Conservation (phyloP, 306 rosid genomes). For the Corylus avellana region DNA sequence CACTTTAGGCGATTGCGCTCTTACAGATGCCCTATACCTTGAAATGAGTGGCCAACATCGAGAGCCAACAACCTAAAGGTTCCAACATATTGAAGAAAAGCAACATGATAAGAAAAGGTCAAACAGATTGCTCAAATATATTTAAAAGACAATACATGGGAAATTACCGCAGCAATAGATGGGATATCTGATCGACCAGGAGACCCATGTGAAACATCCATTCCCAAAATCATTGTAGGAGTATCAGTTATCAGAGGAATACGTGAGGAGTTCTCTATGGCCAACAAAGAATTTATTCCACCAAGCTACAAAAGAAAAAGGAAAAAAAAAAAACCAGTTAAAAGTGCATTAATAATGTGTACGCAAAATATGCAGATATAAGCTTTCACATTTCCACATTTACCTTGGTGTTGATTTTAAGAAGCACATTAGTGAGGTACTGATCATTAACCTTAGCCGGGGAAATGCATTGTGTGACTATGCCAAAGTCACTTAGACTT, state of each 20-base stretch:
- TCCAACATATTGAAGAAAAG: constrained; percentile 28
- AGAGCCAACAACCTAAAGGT: constrained; percentile 84
- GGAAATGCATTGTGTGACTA: constrained; percentile 77
- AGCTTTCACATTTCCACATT: constrained; percentile 19
- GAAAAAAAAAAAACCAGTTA: constrained; percentile 14
- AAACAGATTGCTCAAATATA: constrained; percentile 22
- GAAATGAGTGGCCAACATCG: constrained; percentile 85
- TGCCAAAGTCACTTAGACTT: constrained; percentile 75
- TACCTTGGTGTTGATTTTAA: constrained; percentile 93
- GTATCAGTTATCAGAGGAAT: constrained; percentile 71
- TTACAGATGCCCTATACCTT: constrained; percentile 82
- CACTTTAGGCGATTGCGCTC: constrained; percentile 75
- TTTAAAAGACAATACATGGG: not conserved
- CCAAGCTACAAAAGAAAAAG: constrained; percentile 62
- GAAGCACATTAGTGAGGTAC: constrained; percentile 82
- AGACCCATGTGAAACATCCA: constrained; percentile 90
- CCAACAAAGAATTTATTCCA: constrained; percentile 85
- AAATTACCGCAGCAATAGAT: constrained; percentile 82
- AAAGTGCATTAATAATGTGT: not conserved
- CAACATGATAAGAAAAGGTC: not conserved
- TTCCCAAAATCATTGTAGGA: constrained; percentile 90
- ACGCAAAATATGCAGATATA: constrained; percentile 3
- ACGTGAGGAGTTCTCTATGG: constrained; percentile 66
- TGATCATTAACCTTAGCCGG: constrained; percentile 81
- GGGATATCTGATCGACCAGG: constrained; percentile 71